Conservation (phyloP, 768 basidiomycete genomes). For the Hemileccinum rubropunctum region DNA sequence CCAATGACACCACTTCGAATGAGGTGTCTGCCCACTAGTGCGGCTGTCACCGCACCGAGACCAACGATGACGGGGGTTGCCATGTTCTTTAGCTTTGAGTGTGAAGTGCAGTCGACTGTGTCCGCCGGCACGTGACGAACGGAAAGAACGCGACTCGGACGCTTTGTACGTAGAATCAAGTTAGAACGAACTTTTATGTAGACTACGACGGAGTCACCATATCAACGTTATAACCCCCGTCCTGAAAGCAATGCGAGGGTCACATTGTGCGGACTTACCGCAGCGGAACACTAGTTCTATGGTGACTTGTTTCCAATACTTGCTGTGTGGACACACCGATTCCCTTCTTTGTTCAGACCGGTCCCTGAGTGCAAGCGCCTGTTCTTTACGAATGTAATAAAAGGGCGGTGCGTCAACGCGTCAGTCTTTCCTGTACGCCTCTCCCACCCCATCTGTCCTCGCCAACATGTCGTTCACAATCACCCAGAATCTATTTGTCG, state of each 20-base stretch:
- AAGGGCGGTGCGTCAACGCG: background rate
- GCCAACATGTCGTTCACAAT: conserved; percentile 27
- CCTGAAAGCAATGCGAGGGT: background rate
- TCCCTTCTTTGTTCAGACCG: background rate
- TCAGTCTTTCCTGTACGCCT: conserved; percentile 1
- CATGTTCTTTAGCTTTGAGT: conserved; percentile 42
- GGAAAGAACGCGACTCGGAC: too few relatives aligned
- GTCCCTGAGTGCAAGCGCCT: background rate
- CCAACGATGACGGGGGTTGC: conserved; percentile 77
- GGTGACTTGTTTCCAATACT: conserved; percentile 3
- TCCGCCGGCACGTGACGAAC: conserved; percentile 10
- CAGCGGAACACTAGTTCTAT: background rate
- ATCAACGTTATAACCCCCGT: conserved; percentile 9
- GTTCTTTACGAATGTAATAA: background rate
- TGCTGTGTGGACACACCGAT: conserved; percentile 9
- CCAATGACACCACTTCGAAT: conserved; percentile 59
- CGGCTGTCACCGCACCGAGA: conserved; percentile 73
- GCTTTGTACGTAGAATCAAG: too few relatives aligned
- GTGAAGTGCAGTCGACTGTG: background rate
- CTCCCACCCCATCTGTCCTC: background rate
- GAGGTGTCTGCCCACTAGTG: conserved; percentile 69
- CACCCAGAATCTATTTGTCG: conserved; percentile 35
- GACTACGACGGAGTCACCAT: background rate
- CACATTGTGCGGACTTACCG: background rate
- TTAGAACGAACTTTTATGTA: too few relatives aligned